A percentile compares a stretch with the other conserved stretches of the same genome.
Conservation (phyloP, 257 asterid genomes). For the Solanum sejunctum region DNA sequence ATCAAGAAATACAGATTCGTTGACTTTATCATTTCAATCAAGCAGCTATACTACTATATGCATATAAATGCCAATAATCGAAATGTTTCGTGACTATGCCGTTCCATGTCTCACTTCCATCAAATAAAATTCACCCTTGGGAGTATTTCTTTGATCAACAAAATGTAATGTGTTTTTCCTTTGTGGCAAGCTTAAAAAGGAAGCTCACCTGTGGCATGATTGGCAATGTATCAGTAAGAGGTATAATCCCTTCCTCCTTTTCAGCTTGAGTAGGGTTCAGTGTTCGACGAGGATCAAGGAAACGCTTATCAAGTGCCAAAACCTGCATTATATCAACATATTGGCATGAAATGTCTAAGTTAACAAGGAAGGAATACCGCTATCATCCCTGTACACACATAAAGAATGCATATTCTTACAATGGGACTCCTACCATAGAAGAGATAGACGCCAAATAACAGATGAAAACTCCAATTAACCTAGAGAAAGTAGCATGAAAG, state of each 20-base stretch:
- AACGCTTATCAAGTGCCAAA: conserved; percentile 96
- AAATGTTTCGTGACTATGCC: not conserved
- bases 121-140: not conserved
- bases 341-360: not conserved
- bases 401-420: not conserved
- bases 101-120: not conserved
- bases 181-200: not conserved
- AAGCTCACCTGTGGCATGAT: conserved; percentile 75
- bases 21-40: not conserved
- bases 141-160: not conserved
- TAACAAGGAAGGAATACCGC: not conserved
- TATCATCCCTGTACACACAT: not conserved
- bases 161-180: not conserved
- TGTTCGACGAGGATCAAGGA: conserved; percentile 87
- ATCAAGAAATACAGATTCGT: not conserved
- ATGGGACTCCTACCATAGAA: not conserved
- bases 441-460: not conserved
- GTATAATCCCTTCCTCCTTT: conserved; percentile 98
- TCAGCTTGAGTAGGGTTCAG: conserved; percentile 87
- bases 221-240: conserved; percentile 91
- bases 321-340: conserved; percentile 37
- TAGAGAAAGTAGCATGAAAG: not conserved
- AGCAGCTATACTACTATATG: not conserved
- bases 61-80: not conserved
- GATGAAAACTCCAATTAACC: not conserved